Percentiles rank a stretch among this genome's conserved stretches.
Conservation (phyloP, 371 early-diverging fungal genomes). For the Rhizopus microsporus region DNA sequence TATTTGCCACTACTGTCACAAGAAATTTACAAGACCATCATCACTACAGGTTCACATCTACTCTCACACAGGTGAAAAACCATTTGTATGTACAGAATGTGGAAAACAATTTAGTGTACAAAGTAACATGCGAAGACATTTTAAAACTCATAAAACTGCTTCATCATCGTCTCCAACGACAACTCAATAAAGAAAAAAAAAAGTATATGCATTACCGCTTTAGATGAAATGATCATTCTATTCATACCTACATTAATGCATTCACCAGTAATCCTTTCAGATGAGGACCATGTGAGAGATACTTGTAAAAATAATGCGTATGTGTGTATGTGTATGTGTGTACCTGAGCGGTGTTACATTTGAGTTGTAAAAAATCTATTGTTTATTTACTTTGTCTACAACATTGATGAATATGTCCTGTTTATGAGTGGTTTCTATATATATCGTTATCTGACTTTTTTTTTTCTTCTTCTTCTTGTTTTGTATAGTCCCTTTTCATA, state of each 20-base stretch:
- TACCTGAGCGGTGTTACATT: conserved; percentile 1
- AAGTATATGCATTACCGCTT: too few species aligned
- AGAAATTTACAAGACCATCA: conserved; percentile 75
- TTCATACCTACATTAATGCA: too few species aligned
- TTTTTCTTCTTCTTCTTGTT: neutral
- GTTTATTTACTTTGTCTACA: too few species aligned
- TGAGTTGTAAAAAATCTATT: neutral
- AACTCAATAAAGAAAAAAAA: too few species aligned
- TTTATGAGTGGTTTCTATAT: too few species aligned
- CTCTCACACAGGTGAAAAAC: conserved; percentile 79
- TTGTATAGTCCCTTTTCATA: too few species aligned
- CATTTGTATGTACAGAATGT: conserved; percentile 70
- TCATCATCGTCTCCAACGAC: neutral
- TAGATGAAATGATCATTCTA: too few species aligned
- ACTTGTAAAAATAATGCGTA: too few species aligned
- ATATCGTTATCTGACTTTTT: neutral
- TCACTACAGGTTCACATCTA: conserved; percentile 69
- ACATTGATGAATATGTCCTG: too few species aligned
- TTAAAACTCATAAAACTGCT: conserved; percentile 35
- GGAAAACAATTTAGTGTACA: conserved; percentile 71
- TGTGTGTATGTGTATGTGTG: neutral
- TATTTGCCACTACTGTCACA: conserved; percentile 67
- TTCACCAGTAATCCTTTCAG: too few species aligned
- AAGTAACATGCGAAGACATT: conserved; percentile 77
- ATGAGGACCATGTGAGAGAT: neutral